These are phyloP conservation scores for Jaapia argillacea DNA, from an alignment of 768 basidiomycete species.

Conservation along the genomic window DNA sequence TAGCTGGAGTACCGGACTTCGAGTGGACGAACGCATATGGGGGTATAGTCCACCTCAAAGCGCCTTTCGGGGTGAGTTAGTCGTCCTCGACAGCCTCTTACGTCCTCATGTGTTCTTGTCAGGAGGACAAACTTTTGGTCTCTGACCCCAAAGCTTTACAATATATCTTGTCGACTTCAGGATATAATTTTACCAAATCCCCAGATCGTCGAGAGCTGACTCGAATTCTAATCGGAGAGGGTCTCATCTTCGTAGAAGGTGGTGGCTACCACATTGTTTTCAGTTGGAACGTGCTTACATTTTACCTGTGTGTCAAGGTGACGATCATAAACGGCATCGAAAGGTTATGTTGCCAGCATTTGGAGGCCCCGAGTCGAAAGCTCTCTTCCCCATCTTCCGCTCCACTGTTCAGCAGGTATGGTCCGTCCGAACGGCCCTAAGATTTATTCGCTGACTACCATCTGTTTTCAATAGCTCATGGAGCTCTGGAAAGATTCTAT, in stretches of 20 bases:
- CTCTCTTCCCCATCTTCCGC: constrained; percentile 39
- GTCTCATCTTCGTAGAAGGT: constrained; percentile 7
- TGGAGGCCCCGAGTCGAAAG: constrained; percentile 38
- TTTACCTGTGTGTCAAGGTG: constrained; percentile 16
- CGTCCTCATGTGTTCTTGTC: constrained; percentile 2
- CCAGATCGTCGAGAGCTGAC: constrained; percentile 1
- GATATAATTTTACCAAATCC: constrained; percentile 32
- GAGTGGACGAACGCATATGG: constrained; percentile 22
- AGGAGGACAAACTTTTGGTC: constrained; percentile 36
- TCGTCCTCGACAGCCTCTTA: not conserved
- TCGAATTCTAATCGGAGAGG: constrained; percentile 18
- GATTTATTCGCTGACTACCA: too few relatives aligned
- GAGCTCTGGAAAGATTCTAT: too few relatives aligned
- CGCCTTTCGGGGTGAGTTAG: constrained; percentile 24
- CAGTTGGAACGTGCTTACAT: not conserved
- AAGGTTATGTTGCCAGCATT: constrained; percentile 48
- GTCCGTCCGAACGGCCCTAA: constrained; percentile 15
- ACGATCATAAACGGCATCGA: constrained; percentile 43
- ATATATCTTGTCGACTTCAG: constrained; percentile 29
- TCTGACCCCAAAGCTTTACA: constrained; percentile 37
- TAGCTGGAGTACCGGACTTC: constrained; percentile 17
- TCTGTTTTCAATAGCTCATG: too few relatives aligned
- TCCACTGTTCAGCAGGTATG: constrained; percentile 21
- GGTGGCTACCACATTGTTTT: not conserved
- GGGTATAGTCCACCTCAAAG: constrained; percentile 22